These are phyloP conservation scores for Phlebiopsis flavidoalba DNA, from an alignment of 768 basidiomycete species.

Conservation along the genomic window DNA sequence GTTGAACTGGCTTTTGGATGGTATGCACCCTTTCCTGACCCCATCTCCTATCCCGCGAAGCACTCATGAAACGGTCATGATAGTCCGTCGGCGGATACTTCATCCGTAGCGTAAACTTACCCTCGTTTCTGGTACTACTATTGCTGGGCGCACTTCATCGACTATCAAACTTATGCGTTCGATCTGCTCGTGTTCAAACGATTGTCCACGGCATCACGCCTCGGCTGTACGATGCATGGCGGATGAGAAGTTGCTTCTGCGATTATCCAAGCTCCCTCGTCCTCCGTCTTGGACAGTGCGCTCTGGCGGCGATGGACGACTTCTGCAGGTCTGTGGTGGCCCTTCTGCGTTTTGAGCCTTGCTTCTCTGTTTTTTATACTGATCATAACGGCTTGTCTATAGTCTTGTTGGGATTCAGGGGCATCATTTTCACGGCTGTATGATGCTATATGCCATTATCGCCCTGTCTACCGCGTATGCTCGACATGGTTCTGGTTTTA, in stretches of 20 bases:
- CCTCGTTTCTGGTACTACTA: conserved; percentile 56
- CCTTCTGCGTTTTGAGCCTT: neutral
- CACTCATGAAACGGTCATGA: neutral
- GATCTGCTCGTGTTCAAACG: conserved; percentile 33
- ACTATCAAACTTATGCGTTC: conserved; percentile 36
- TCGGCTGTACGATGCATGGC: conserved; percentile 34
- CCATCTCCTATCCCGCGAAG: neutral
- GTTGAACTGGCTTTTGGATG: conserved; percentile 61
- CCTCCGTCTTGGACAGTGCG: conserved; percentile 33
- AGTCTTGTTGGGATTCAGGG: conserved; percentile 41
- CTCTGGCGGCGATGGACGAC: conserved; percentile 45
- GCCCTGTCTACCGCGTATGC: conserved; percentile 42
- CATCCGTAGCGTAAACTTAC: conserved; percentile 48
- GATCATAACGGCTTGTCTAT: neutral
- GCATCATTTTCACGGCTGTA: conserved; percentile 41
- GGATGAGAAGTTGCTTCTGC: conserved; percentile 38
- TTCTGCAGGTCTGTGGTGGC: conserved; percentile 23
- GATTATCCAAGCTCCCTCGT: conserved; percentile 44
- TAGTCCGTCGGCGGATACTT: conserved; percentile 26
- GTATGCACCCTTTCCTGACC: conserved; percentile 28
- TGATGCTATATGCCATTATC: conserved; percentile 40
- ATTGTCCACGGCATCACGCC: conserved; percentile 41
- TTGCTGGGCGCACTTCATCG: conserved; percentile 51
- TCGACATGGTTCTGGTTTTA: conserved; percentile 17
- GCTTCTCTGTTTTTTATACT: neutral